These are phyloP conservation scores for Syncephalastrum contaminatum DNA, from an alignment of 371 early-diverging fungal genomes.

Conservation along the genomic window DNA sequence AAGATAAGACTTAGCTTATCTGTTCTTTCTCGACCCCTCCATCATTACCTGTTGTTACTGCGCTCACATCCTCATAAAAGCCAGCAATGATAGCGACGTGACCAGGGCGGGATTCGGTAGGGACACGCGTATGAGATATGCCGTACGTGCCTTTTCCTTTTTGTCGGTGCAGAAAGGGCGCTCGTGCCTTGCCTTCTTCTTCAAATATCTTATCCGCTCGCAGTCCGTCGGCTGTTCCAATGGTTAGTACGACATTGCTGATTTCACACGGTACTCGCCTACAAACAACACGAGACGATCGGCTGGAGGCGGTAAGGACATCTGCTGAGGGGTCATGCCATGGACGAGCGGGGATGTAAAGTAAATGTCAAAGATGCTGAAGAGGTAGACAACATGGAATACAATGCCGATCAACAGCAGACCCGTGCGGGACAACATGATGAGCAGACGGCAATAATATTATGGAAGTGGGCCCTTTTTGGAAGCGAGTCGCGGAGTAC, in stretches of 20 bases:
- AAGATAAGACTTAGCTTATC: not conserved
- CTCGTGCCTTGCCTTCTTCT: constrained; percentile 49
- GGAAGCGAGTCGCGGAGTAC: too few species aligned
- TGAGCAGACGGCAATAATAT: too few species aligned
- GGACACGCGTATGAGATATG: constrained; percentile 94
- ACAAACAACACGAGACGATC: constrained; percentile 88
- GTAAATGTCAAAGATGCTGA: constrained; percentile 96
- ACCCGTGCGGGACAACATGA: constrained; percentile 48
- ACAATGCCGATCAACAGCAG: constrained; percentile 76
- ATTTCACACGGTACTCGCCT: constrained; percentile 48
- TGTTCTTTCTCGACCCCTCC: not conserved
- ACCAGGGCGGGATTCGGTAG: constrained; percentile 97
- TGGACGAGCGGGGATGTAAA: constrained; percentile 96
- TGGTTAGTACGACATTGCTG: too few species aligned
- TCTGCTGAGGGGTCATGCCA: constrained; percentile 85
- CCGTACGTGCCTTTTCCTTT: constrained; percentile 80
- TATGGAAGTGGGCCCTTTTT: too few species aligned
- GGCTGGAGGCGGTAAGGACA: constrained; percentile 77
- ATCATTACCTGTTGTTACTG: constrained; percentile 84
- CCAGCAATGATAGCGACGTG: constrained; percentile 97
- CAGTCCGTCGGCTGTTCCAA: constrained; percentile 79
- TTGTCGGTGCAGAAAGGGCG: constrained; percentile 78
- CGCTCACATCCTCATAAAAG: constrained; percentile 96
- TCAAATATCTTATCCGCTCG: constrained; percentile 92
- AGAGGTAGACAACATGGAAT: constrained; percentile 88